Evolutionary conservation across 768 basidiomycete species (phyloP).

Genomic region (Suillus paluster): DNA sequence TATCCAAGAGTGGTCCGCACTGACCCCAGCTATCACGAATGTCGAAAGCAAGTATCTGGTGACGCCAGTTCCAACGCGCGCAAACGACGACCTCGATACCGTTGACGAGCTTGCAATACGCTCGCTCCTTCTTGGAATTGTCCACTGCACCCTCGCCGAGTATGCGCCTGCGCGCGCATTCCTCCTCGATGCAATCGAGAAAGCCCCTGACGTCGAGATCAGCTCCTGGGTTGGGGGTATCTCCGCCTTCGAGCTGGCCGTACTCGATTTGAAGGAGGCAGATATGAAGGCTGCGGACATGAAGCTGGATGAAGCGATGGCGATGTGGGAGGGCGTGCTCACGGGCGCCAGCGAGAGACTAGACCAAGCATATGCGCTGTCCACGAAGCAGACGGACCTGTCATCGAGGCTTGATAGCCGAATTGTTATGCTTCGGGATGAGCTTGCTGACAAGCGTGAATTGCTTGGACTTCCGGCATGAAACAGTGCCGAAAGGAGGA

Average conservation of each 20-base stretch:
- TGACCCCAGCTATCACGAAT: conserved; percentile 49
- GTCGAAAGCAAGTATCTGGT: conserved; percentile 36
- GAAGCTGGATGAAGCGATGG: conserved; percentile 31
- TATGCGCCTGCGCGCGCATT: conserved; percentile 50
- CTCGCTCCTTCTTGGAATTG: conserved; percentile 68
- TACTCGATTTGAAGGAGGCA: conserved; percentile 68
- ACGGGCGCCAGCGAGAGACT: conserved; percentile 53
- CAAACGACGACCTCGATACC: conserved; percentile 57
- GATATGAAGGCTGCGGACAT: conserved; percentile 41
- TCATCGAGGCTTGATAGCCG: conserved; percentile 71
- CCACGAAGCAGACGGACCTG: conserved; percentile 62
- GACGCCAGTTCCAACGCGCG: background rate
- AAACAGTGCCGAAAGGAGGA: background rate
- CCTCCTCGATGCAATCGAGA: conserved; percentile 53
- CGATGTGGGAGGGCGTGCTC: conserved; percentile 54
- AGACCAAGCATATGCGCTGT: conserved; percentile 50
- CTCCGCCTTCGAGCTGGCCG: conserved; percentile 70
- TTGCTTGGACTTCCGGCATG: conserved; percentile 36
- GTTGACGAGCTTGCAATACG: conserved; percentile 74
- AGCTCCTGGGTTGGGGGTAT: conserved; percentile 74
- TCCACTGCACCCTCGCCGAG: conserved; percentile 59
- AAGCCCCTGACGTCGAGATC: conserved; percentile 45
- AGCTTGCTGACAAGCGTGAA: conserved; percentile 66
- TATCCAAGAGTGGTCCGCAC: conserved; percentile 53
- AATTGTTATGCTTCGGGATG: conserved; percentile 69